Evolutionary conservation across 2,329 filamentous ascomycete species (phyloP), one percentile per base, ranked within the genome.

Genomic region (Sphaerulina populicola): DNA sequence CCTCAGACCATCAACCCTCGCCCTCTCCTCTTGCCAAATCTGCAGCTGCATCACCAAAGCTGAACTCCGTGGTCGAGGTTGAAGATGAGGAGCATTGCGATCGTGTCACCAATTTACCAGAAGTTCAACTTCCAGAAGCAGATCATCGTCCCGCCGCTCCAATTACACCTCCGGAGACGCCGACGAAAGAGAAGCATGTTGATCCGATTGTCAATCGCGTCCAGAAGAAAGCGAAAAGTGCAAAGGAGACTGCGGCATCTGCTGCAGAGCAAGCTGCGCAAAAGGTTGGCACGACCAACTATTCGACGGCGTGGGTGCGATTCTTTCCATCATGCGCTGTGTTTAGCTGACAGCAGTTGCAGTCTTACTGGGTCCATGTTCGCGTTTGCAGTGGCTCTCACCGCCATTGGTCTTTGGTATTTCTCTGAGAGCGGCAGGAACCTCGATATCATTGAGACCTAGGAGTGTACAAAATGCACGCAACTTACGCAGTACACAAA

Each of bases 141-240:
- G 47, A 53, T 6, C 53, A 52, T 11, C 45, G 57, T 37, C 61
- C 58, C 6, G 57, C 55, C 9, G 59, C 55, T 27, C 64, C 61
- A 2, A 62, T 65, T 1, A 68, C 66, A 11, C 65, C 65, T 21
- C 65, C 66, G 0, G 55, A 66, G 59, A 68, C 65, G 21, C 65
- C 65, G 2, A 57, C 60, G 18, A 60, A 64, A 49, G 54, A 57
- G n/a, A 54, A 57, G 36, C 29, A 41, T 38, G 31, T 31, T 8
- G 48, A 51, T 18, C 46, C 39, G 1, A 21, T 49, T 14, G 39
- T 43, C 3, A 49, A 43, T 29, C 38, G 39, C 18, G 18, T 49
- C 46, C 46, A 56, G 27, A 45, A 51, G 33, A 54, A 54, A 27
- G 43, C 47, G 33, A 36, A 52, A 40, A 52, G 41, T 29, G 49